Evolutionary conservation across 2,329 filamentous ascomycete genomes (phyloP).

Genomic region (Xylaria sp.): DNA sequence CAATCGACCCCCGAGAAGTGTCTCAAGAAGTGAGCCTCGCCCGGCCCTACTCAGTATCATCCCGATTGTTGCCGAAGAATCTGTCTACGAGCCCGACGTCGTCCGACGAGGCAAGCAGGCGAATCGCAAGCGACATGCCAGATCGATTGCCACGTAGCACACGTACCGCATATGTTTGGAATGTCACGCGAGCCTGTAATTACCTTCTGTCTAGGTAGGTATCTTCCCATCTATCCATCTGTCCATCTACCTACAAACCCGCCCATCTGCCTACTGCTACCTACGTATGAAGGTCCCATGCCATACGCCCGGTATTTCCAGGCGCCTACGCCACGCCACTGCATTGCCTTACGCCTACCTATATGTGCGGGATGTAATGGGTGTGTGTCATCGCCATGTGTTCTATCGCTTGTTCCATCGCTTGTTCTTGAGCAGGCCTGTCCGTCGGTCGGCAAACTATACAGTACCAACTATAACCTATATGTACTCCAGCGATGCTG

Average conservation of each 20-base stretch:
- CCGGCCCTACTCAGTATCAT: not conserved
- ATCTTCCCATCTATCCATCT: not conserved
- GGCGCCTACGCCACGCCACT: constrained; percentile 5
- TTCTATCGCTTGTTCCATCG: not conserved
- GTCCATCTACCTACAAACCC: not conserved
- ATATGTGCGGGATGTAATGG: not conserved
- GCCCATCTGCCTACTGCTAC: not conserved
- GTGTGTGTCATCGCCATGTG: not conserved
- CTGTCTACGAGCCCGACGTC: not conserved
- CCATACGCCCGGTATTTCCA: not conserved
- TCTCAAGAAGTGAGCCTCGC: not conserved
- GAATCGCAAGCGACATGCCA: constrained; percentile 27
- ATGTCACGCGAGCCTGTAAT: constrained; percentile 4
- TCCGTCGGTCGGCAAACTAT: not conserved
- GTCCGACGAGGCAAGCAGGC: not conserved
- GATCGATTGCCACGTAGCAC: constrained; percentile 36
- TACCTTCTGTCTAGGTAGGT: not conserved
- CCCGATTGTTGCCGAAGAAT: not conserved
- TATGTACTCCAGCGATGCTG: constrained; percentile 19
- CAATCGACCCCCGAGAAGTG: not conserved
- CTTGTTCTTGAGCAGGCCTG: not conserved
- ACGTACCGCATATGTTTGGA: constrained; percentile 23
- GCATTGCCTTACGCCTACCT: not conserved
- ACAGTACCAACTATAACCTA: not conserved
- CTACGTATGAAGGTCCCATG: not conserved